Evolutionary conservation across 2,329 filamentous ascomycete genomes (phyloP).

Genomic region (Ceratocystis eucalypticola): DNA sequence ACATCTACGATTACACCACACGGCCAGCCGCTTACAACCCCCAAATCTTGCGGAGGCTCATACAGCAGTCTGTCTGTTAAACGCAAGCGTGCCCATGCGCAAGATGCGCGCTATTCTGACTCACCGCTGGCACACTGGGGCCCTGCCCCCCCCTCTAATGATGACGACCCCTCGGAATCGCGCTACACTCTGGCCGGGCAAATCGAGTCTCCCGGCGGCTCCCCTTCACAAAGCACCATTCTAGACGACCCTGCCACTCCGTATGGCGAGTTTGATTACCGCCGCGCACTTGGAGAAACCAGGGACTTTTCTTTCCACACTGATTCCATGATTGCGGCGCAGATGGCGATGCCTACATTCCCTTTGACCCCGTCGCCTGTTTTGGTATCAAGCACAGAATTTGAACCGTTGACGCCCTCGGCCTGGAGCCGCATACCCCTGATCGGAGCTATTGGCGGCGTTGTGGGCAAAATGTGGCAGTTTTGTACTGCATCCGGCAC

Average conservation of each 20-base stretch:
- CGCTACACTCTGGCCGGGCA: constrained; percentile 35
- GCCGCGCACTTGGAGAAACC: constrained; percentile 36
- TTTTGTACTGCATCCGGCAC: constrained; percentile 53
- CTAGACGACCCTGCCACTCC: constrained; percentile 31
- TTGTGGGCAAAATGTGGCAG: constrained; percentile 68
- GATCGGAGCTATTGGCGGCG: constrained; percentile 44
- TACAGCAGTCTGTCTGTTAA: not conserved
- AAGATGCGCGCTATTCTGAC: not conserved
- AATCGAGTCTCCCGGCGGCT: constrained; percentile 29
- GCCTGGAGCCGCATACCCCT: constrained; percentile 44
- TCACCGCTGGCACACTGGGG: not conserved
- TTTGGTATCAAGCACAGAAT: not conserved
- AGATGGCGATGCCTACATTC: not conserved
- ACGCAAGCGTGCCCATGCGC: constrained; percentile 9
- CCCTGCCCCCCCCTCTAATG: not conserved
- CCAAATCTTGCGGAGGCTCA: not conserved
- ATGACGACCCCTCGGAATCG: constrained; percentile 12
- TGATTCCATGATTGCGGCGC: not conserved
- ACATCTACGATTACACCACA: not conserved
- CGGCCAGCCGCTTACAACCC: not conserved
- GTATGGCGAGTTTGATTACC: constrained; percentile 44
- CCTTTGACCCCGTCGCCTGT: not conserved
- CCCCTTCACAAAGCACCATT: constrained; percentile 10
- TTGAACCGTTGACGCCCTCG: not conserved
- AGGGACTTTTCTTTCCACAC: constrained; percentile 22